Conservation (phyloP, 2,329 filamentous ascomycete species). For the Beauveria sp. region DNA sequence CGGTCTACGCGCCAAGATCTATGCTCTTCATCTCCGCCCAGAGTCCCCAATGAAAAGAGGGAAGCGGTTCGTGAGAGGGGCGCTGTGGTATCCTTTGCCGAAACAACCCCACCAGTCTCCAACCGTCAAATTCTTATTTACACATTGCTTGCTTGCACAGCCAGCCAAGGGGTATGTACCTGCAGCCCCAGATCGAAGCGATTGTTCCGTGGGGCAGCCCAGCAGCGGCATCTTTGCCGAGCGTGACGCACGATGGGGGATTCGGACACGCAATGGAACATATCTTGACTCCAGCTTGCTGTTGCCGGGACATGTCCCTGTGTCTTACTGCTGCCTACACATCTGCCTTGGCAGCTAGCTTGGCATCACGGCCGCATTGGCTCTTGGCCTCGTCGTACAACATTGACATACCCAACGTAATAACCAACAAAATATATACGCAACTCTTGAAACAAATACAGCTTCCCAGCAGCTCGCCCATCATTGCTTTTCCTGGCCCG, state of each 20-base stretch:
- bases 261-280: too few species aligned
- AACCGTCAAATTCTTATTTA: neutral
- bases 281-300: neutral
- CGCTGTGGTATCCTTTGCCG: neutral
- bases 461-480: too few species aligned
- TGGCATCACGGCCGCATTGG: too few species aligned
- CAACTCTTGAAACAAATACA: too few species aligned
- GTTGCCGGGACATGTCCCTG: neutral
- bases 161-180: neutral
- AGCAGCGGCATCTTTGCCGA: too few species aligned
- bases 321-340: neutral
- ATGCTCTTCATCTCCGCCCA: neutral
- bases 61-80: neutral
- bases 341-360: too few species aligned
- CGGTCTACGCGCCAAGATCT: neutral
- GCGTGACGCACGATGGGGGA: too few species aligned
- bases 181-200: neutral
- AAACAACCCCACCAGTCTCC: neutral
- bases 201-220: neutral
- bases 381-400: too few species aligned
- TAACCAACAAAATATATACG: too few species aligned
- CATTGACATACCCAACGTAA: too few species aligned
- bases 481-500: too few species aligned
- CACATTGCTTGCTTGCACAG: neutral
- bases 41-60: neutral